Evolutionary conservation across 164 flowering plant genomes (phyloP), one percentile per base, ranked within the genome.

Genomic region (Paratinospora sagittata): DNA sequence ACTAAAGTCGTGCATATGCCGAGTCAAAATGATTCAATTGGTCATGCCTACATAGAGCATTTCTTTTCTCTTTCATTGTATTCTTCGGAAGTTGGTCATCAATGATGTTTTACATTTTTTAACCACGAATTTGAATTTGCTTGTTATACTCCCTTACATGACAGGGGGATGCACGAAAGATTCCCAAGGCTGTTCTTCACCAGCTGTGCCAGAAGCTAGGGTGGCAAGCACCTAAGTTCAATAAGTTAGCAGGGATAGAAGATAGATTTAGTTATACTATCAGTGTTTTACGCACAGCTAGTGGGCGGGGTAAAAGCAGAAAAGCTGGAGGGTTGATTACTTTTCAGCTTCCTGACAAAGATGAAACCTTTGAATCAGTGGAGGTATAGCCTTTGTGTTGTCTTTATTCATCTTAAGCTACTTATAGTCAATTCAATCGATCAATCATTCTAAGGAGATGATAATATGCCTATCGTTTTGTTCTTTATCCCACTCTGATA

Each of bases 171-270:
- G 78, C 89, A 27, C 80, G 21, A 75, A 93, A 83, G 81, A 86
- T 86, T 72, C 97, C 98, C 3, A 91, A 91, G 82, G 94, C 98
- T 73, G 78, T 89, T 74, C 93, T 93, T 79, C 97, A 93, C 45
- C 97, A 93, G 74, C 77, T 90, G 70, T 91, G 96, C 78, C 92
- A 87, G 82, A 87, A 75, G 81, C 84, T 85, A 73, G 97, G 91
- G 24, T 93, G 98, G 98, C 95, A 89, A 45, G 91, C 98, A 58
- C 98, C 98, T 65, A 93, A 88, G 69, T 93, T 88, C 49, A 82
- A 80, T 69, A 93, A 85, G 82, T 65, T 87, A 26, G 75, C 26
- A 49, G 83, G 76, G 5, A 82, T 78, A 76, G 87, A 66, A 55
- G 74, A 75, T 58, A 43, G 72, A 61, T 83, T 81, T 67, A 78